Evolutionary conservation across 306 rosid genomes (phyloP), one percentile per base, ranked within the genome.

Genomic region (Castanopsis chinensis): DNA sequence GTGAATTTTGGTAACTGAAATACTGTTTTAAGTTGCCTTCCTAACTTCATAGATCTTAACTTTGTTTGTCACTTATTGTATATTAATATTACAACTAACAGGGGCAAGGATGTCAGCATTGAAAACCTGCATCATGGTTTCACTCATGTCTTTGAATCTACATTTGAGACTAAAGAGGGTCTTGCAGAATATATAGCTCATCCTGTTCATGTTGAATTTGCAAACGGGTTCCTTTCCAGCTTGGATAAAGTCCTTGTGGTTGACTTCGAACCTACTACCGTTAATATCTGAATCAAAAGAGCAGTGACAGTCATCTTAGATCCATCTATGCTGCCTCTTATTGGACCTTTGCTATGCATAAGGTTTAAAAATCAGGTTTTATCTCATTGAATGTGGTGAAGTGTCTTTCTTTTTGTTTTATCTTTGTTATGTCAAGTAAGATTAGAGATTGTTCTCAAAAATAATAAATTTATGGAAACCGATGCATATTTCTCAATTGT

Each of bases 81-180:
- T 71, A 7, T 5, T 28, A 19, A 37, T n/a, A 28, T 19, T 70
- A 1, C 67, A 21, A 81, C 56, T 37, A 76, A 68, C 83, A 92
- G 97, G 89, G 97, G 97, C 51, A 92, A 65, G 73, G 96, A 94
- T 78, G 85, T 92, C 72, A 90, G 97, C 88, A 79, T 75, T 58
- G 94, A 92, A 78, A 94, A 91, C 69, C 6, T 89, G 82, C 96
- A 94, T 84, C 92, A 92, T 78, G 98, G 98, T 74, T 92, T 83
- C 83, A 92, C 98, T 80, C 97, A 94, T 82, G 78, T 91, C 5
- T 94, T 92, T 55, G 98, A 92, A 80, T 92, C 98, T 17, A 94
- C 89, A 68, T 94, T 94, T 70, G 96, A 92, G 89, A 92, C 93
- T 69, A 82, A 82, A 0, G 91, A 92, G 72, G 98, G 80, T 14